These are phyloP conservation scores for Dipteronia sinensis DNA, from an alignment of 345 rosid species.

Conservation along the genomic window DNA sequence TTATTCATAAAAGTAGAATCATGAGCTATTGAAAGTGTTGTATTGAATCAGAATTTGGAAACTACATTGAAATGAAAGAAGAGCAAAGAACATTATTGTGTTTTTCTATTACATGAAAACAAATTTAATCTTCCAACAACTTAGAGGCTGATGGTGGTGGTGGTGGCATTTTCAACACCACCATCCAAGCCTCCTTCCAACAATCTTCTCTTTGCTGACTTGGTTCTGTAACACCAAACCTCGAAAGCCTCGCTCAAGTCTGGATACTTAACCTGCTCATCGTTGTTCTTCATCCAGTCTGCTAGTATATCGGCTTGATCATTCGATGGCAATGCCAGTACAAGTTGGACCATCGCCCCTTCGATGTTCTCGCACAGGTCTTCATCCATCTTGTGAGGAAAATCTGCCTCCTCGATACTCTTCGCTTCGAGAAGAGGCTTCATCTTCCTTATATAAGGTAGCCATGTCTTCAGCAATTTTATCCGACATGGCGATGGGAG, in stretches of 20 bases:
- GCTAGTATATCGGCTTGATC: slow-evolving; percentile 87
- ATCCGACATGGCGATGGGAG: slow-evolving; percentile 57
- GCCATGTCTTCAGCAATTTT: slow-evolving; percentile 69
- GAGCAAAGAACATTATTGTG: background rate
- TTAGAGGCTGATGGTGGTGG: slow-evolving; percentile 37
- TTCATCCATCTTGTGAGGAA: slow-evolving; percentile 71
- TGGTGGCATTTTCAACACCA: slow-evolving; percentile 32
- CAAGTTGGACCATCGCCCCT: slow-evolving; percentile 69
- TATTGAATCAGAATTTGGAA: background rate
- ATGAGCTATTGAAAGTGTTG: background rate
- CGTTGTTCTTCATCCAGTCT: slow-evolving; percentile 69
- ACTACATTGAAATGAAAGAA: background rate
- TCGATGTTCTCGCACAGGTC: slow-evolving; percentile 77
- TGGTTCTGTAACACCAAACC: slow-evolving; percentile 92
- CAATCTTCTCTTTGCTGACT: slow-evolving; percentile 93
- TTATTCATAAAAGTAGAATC: too few species aligned
- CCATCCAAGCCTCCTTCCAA: slow-evolving; percentile 56
- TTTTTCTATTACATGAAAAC: background rate
- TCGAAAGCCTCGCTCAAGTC: slow-evolving; percentile 96
- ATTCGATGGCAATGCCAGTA: slow-evolving; percentile 77
- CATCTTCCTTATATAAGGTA: slow-evolving; percentile 78
- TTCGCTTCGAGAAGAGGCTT: slow-evolving; percentile 69
- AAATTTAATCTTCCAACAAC: slow-evolving; percentile 23
- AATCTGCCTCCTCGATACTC: slow-evolving; percentile 42
- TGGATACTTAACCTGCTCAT: slow-evolving; percentile 63